Conservation (phyloP, 106 monocot genomes). For the Xerophyta viscosa region DNA sequence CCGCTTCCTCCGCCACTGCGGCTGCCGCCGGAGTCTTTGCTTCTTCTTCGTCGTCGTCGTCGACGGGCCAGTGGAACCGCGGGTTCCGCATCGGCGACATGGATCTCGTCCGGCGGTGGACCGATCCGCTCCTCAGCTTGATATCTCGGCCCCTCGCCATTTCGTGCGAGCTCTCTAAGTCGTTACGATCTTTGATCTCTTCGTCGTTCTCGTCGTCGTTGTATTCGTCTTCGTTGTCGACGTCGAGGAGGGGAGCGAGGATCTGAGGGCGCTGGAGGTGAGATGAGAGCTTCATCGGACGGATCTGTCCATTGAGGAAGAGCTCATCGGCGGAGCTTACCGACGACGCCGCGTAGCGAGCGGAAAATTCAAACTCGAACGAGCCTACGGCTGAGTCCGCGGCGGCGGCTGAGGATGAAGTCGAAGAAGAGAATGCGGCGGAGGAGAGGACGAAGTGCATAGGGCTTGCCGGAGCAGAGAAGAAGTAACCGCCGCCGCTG, state of each 20-base stretch:
- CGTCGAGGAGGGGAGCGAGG: slow-evolving; percentile 47
- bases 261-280: slow-evolving; percentile 46
- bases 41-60: slow-evolving; percentile 16
- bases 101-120: slow-evolving; percentile 80
- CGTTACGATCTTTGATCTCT: slow-evolving; percentile 3
- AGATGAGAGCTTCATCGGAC: slow-evolving; percentile 61
- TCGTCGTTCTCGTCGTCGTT: no score
- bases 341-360: slow-evolving; percentile 13
- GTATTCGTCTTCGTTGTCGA: slow-evolving; percentile 23
- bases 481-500: slow-evolving; percentile 36
- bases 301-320: slow-evolving; percentile 82
- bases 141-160: slow-evolving; percentile 43
- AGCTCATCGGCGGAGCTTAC: slow-evolving; percentile 82
- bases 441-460: slow-evolving; percentile 62
- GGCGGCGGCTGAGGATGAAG: slow-evolving; percentile 2
- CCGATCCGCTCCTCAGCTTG: slow-evolving; percentile 59
- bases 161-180: neutral
- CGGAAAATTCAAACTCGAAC: slow-evolving; percentile 68
- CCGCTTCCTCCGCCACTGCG: slow-evolving; percentile 8
- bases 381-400: slow-evolving; percentile 1
- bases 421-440: slow-evolving; percentile 2
- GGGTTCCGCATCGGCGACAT: slow-evolving; percentile 68
- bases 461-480: slow-evolving; percentile 67
- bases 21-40: neutral
- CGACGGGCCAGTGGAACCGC: slow-evolving; percentile 32